A percentile compares a stretch with the other conserved stretches of the same genome.
phyloP scores from a whole-genome alignment of 352 stramenopile genomes.

The Peronospora belbahrii region DNA sequence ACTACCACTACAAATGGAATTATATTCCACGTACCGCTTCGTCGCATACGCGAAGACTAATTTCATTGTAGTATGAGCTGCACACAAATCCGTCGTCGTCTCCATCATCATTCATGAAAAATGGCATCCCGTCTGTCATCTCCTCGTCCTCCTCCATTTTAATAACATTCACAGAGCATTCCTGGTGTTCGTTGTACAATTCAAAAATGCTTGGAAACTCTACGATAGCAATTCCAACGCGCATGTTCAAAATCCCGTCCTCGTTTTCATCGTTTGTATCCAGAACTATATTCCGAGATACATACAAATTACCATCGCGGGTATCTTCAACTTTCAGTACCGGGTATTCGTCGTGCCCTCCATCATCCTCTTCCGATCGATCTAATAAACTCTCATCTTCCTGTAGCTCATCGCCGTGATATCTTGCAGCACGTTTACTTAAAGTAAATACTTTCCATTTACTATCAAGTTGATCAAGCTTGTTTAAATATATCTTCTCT shows the following conservation, averaged over 20 bases:
- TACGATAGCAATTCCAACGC: conserved; percentile 48
- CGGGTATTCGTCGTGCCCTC: conserved; percentile 27
- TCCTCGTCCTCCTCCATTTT: conserved; percentile 81
- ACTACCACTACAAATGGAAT: not conserved
- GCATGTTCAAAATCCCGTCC: conserved; percentile 57
- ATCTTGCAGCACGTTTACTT: conserved; percentile 17
- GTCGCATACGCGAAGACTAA: conserved; percentile 47
- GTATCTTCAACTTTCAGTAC: conserved; percentile 46
- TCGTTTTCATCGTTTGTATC: conserved; percentile 61
- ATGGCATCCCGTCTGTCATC: conserved; percentile 39
- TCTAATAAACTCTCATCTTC: conserved; percentile 4
- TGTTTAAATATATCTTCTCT: conserved; percentile 41
- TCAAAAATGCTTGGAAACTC: conserved; percentile 70
- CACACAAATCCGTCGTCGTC: conserved; percentile 62
- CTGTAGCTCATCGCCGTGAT: conserved; percentile 22
- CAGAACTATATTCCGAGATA: conserved; percentile 55
- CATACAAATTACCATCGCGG: conserved; percentile 37
- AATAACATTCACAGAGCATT: conserved; percentile 54
- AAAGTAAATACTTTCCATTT: conserved; percentile 53
- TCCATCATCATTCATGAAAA: conserved; percentile 61
- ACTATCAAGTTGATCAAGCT: conserved; percentile 43
- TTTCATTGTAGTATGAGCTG: conserved; percentile 54
- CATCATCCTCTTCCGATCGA: conserved; percentile 20
- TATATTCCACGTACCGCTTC: conserved; percentile 31
- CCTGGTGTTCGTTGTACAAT: conserved; percentile 58